Evolutionary conservation across 2,329 filamentous ascomycete species (phyloP).

Genomic region (Pseudogymnoascus sp.): DNA sequence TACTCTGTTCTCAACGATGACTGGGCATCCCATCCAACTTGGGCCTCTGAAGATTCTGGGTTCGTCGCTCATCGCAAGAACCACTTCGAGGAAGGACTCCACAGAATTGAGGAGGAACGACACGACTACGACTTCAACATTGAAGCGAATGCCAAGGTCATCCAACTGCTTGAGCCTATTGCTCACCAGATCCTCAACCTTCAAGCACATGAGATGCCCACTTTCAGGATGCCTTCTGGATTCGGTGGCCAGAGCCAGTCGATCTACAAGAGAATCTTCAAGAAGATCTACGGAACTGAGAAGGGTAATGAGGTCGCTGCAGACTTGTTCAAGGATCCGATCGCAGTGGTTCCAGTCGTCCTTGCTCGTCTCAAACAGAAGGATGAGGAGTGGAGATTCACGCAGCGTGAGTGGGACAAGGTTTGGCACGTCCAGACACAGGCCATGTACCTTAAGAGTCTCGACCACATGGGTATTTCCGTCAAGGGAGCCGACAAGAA

Average conservation of each 20-base stretch:
- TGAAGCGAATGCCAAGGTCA: slow-evolving; percentile 87
- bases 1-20: slow-evolving; percentile 91
- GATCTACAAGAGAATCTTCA: slow-evolving; percentile 93
- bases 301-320: slow-evolving; percentile 77
- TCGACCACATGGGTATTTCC: slow-evolving; percentile 92
- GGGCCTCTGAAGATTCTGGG: slow-evolving; percentile 95
- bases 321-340: slow-evolving; percentile 77
- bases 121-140: slow-evolving; percentile 99
- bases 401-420: slow-evolving; percentile 93
- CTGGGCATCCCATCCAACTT: slow-evolving; percentile 97
- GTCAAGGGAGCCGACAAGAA: slow-evolving; percentile 87
- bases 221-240: slow-evolving; percentile 72
- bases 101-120: slow-evolving; percentile 93
- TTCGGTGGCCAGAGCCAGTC: slow-evolving; percentile 90
- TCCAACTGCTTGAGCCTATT: slow-evolving; percentile 90
- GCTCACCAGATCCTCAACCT: slow-evolving; percentile 83
- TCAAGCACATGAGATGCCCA: slow-evolving; percentile 60
- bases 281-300: slow-evolving; percentile 90
- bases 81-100: slow-evolving; percentile 83
- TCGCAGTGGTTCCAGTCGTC: slow-evolving; percentile 80
- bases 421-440: slow-evolving; percentile 96
- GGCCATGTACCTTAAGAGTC: slow-evolving; percentile 87
- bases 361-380: slow-evolving; percentile 89
- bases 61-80: slow-evolving; percentile 99
- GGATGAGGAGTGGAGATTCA: slow-evolving; percentile 95